A percentile compares a stretch with the other conserved stretches of the same genome.
These are phyloP conservation scores for Magnolia changhungtana DNA, from an alignment of 164 flowering plant genomes.

Conservation along the genomic window DNA sequence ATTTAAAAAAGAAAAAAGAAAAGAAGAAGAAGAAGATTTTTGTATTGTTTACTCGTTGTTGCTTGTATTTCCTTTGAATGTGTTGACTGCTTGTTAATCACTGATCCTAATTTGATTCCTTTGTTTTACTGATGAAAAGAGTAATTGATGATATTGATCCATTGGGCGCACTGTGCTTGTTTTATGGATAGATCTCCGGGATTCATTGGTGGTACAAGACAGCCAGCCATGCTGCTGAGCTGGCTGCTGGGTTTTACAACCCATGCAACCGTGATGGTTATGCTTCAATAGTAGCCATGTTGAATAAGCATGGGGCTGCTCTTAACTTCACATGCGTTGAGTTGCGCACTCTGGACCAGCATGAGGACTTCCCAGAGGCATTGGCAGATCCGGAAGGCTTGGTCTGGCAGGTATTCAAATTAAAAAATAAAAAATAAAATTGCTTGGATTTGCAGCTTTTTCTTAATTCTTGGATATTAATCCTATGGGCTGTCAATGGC, in stretches of 20 bases:
- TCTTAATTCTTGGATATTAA: too few species aligned
- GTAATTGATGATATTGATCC: background rate
- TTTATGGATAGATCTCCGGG: conserved; percentile 67
- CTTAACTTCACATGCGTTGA: conserved; percentile 65
- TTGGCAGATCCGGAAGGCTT: conserved; percentile 81
- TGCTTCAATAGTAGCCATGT: conserved; percentile 60
- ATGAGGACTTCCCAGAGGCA: conserved; percentile 59
- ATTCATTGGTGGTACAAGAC: conserved; percentile 98
- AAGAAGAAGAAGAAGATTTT: background rate
- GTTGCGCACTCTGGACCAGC: conserved; percentile 50
- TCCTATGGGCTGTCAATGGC: too few species aligned
- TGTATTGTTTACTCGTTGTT: background rate
- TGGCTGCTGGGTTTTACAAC: conserved; percentile 89
- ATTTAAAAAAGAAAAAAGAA: background rate
- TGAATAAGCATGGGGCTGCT: conserved; percentile 74
- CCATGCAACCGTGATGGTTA: conserved; percentile 89
- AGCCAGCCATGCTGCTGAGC: conserved; percentile 91
- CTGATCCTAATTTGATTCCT: background rate
- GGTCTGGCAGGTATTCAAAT: conserved; percentile 72
- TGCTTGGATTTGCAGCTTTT: too few species aligned
- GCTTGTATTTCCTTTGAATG: conserved; percentile 9
- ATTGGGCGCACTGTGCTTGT: conserved; percentile 13
- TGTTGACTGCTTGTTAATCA: background rate
- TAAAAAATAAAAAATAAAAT: too few species aligned
- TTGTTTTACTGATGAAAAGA: background rate